These are phyloP conservation scores for Claviceps sp. DNA, from an alignment of 2,329 filamentous ascomycete species.

Conservation along the genomic window DNA sequence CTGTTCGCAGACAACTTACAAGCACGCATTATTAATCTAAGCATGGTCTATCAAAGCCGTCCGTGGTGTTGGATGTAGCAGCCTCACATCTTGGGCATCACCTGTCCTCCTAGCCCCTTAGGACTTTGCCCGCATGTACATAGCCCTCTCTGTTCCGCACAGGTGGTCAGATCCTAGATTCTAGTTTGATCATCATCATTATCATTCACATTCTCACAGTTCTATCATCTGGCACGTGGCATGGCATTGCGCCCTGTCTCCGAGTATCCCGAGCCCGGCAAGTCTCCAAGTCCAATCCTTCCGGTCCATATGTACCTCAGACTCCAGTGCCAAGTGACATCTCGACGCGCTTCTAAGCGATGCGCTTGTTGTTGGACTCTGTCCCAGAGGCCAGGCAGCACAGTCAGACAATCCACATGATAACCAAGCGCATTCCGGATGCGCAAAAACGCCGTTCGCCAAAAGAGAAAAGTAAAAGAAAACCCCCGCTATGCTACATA, in stretches of 20 bases:
- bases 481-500: constrained; percentile 5
- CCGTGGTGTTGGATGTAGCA: too few species aligned
- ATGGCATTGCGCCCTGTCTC: neutral
- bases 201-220: too few species aligned
- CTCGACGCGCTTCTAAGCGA: neutral
- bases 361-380: neutral
- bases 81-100: too few species aligned
- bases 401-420: neutral
- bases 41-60: neutral
- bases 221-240: too few species aligned
- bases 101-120: too few species aligned
- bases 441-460: constrained; percentile 1
- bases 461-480: constrained; percentile 1
- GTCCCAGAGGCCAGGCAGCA: neutral
- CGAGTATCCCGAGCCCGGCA: neutral
- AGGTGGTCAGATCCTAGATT: too few species aligned
- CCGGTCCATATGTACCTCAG: too few species aligned
- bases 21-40: neutral
- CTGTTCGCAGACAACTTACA: too few species aligned
- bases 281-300: too few species aligned
- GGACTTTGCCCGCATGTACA: too few species aligned
- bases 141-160: too few species aligned
- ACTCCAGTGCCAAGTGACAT: neutral
- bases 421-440: neutral
- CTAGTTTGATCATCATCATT: too few species aligned